These are phyloP conservation scores for Alternaria burnsii DNA, from an alignment of 2,329 filamentous ascomycete genomes.

Conservation along the genomic window DNA sequence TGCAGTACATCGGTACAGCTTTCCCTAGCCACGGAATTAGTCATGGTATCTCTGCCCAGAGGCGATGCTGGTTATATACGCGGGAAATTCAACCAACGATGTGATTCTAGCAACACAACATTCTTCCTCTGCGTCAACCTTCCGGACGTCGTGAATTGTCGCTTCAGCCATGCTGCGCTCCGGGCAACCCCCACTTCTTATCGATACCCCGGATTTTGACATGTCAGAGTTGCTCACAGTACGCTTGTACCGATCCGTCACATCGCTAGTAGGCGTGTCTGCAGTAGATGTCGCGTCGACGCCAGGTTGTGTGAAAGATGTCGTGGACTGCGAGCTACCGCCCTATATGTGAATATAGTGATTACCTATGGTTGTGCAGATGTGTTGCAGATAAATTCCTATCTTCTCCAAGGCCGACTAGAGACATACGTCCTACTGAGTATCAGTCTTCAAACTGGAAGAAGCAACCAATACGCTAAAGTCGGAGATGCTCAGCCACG, in stretches of 20 bases:
- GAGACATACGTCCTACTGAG: too few species aligned
- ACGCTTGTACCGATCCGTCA: conserved; percentile 40
- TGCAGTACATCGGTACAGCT: neutral
- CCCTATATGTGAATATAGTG: neutral
- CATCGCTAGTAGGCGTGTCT: neutral
- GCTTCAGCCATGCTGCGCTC: conserved; percentile 21
- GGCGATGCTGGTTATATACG: neutral
- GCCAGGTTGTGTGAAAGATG: neutral
- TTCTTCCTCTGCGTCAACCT: neutral
- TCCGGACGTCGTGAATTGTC: neutral
- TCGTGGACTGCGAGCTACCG: neutral
- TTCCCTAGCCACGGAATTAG: neutral
- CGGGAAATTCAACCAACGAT: neutral
- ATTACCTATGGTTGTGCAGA: neutral
- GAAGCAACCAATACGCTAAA: too few species aligned
- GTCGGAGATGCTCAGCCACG: too few species aligned
- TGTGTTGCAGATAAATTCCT: neutral
- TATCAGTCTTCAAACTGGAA: too few species aligned
- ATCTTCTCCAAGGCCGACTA: neutral
- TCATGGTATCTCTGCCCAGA: neutral
- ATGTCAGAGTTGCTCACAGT: conserved; percentile 33
- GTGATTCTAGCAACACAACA: neutral
- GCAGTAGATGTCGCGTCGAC: neutral
- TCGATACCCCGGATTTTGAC: conserved; percentile 41
- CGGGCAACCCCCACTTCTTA: conserved; percentile 29